These are phyloP conservation scores for Papiliotrema laurentii DNA, from an alignment of 1,284 basidiomycete species.

Conservation along the genomic window DNA sequence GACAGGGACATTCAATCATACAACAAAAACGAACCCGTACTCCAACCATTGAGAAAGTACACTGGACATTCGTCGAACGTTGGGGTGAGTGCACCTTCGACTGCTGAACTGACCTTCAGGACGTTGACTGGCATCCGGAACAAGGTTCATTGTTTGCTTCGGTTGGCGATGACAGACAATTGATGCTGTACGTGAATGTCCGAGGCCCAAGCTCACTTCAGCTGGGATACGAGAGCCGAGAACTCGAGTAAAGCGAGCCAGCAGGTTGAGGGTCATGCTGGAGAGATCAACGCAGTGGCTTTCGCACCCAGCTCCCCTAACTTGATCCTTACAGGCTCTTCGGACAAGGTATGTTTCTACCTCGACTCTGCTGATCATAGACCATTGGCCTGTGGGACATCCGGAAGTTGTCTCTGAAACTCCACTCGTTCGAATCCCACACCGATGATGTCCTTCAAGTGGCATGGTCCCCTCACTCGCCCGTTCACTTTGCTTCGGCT, in stretches of 20 bases:
- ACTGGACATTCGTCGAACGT: conserved; percentile 84
- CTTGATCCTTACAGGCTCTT: conserved; percentile 87
- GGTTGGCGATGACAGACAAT: conserved; percentile 93
- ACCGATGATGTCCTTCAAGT: conserved; percentile 92
- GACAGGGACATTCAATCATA: conserved; percentile 87
- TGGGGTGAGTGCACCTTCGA: conserved; percentile 58
- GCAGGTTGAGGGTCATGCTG: conserved; percentile 78
- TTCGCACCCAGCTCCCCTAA: conserved; percentile 81
- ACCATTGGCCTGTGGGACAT: conserved; percentile 87
- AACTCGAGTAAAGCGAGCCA: conserved; percentile 61
- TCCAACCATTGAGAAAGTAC: conserved; percentile 79
- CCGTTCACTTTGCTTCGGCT: conserved; percentile 85
- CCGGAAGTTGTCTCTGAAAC: conserved; percentile 68
- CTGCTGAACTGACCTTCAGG: conserved; percentile 54
- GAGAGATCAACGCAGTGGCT: conserved; percentile 85
- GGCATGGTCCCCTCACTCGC: conserved; percentile 90
- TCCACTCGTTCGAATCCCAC: conserved; percentile 91
- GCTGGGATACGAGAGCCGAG: conserved; percentile 83
- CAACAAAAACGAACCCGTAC: conserved; percentile 68
- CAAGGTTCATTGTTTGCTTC: conserved; percentile 86
- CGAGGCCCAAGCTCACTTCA: conserved; percentile 39
- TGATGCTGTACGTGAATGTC: conserved; percentile 70
- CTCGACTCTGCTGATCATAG: conserved; percentile 48
- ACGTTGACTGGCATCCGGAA: conserved; percentile 91
- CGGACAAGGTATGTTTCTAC: conserved; percentile 68